A percentile compares a stretch with the other conserved stretches of the same genome.
Evolutionary conservation across 2,329 filamentous ascomycete species (phyloP).

Genomic region (Parafenestella ontariensis): DNA sequence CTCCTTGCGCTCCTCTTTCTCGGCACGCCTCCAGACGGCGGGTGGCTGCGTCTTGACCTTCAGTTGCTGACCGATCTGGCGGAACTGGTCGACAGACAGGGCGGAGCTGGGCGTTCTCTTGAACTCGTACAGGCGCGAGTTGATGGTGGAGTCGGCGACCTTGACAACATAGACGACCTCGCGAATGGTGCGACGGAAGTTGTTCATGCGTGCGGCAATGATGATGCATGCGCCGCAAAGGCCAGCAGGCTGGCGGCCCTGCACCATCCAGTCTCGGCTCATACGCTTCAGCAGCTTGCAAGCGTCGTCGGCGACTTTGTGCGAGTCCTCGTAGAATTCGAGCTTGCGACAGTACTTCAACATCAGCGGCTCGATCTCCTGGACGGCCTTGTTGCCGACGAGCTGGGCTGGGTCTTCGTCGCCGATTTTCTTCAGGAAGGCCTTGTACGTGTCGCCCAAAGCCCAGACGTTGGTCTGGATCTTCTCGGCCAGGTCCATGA

Average conservation of each 20-base stretch:
- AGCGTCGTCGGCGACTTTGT: slow-evolving; percentile 86
- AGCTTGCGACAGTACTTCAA: slow-evolving; percentile 89
- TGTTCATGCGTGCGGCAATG: slow-evolving; percentile 96
- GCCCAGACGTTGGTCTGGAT: slow-evolving; percentile 88
- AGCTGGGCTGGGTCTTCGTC: slow-evolving; percentile 62
- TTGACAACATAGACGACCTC: slow-evolving; percentile 99
- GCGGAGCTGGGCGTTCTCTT: slow-evolving; percentile 82
- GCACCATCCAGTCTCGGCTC: slow-evolving; percentile 97
- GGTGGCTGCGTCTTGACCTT: slow-evolving; percentile 75
- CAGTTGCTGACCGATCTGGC: slow-evolving; percentile 69
- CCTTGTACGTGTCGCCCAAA: slow-evolving; percentile 88
- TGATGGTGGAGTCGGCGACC: slow-evolving; percentile 91
- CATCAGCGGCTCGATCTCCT: slow-evolving; percentile 86
- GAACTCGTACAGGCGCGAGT: slow-evolving; percentile 91
- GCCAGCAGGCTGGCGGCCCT: slow-evolving; percentile 89
- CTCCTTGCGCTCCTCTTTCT: slow-evolving; percentile 51
- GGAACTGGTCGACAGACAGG: slow-evolving; percentile 87
- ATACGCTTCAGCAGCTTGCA: slow-evolving; percentile 88
- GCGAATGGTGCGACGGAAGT: slow-evolving; percentile 88
- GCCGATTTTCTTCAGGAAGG: slow-evolving; percentile 71
- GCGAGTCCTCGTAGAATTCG: slow-evolving; percentile 83
- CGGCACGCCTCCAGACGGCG: slow-evolving; percentile 73
- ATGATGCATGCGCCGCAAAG: slow-evolving; percentile 94
- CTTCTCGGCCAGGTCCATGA: slow-evolving; percentile 94
- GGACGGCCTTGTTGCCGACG: slow-evolving; percentile 60